Base-by-base conservation (phyloP, 495 filamentous ascomycete species). In the Talaromyces stipitatus region DNA sequence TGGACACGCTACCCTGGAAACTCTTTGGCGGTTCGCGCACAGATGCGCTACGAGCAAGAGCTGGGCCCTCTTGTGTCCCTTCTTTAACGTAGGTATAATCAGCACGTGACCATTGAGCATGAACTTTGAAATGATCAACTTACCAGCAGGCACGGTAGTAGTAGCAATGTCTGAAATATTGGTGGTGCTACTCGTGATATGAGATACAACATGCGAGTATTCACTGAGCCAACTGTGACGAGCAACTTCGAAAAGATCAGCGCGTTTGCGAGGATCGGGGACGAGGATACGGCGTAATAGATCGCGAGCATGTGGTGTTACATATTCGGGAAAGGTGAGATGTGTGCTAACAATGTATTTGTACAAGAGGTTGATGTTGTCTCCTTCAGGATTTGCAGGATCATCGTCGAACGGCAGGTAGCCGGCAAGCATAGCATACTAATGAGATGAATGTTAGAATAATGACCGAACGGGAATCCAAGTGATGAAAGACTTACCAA, bases 331-430 rank as follows among this genome's bases (percentile, higher is more conserved):
- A 69, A 98, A 98, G 4, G 94, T 97, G 38, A 99, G 83, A 48
- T 92, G 90, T 4, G 94, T 97, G 38, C 91, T 95, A 56, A 96
- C 91, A 61, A 99, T 99, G 74, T 99, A 99, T 74, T 96, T 97
- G 78, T 99, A 99, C 52, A 99, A 79, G 4, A 97, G 78, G 69
- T 97, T 99, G 77, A 99, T 99, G 66, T 99, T 99, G 62, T 99
- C 94, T 45, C 94, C 94, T 73, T 99, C 94, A 4, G 94, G 94
- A 65, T 99, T 99, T 36, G 92, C 95, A 59, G 94, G 94, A 64
- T 99, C 94, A 64, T 99, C 94, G 65, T 99, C 94, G 66, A 99
- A 99, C 3, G 94, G 94, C n/a, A 99, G 79, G 69, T 97, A 99
- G 28, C 94, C 94, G 10, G 94, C 94, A 55, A 99, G 79, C 94